Conservation (phyloP, 768 basidiomycete species). For the Thelephora aurantiotincta region DNA sequence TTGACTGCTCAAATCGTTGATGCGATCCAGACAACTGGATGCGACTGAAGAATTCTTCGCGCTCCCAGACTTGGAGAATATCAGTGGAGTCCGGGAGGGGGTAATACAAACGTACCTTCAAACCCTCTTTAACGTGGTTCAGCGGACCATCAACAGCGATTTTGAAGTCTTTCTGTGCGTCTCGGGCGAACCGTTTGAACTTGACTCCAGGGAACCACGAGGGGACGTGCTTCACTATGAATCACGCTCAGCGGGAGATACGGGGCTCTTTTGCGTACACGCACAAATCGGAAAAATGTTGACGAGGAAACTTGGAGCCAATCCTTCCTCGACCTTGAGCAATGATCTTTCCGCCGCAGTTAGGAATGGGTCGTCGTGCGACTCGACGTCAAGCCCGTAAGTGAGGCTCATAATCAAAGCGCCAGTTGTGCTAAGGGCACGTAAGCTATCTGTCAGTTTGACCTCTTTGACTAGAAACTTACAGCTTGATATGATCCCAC, state of each 20-base stretch:
- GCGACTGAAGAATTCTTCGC: too few species aligned
- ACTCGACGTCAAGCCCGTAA: slow-evolving; percentile 9
- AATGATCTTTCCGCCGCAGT: slow-evolving; percentile 6
- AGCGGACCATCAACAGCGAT: slow-evolving; percentile 5
- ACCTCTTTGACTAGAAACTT: not conserved
- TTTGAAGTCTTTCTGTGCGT: not conserved
- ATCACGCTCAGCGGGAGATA: not conserved
- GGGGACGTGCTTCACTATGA: slow-evolving; percentile 10
- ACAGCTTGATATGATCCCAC: slow-evolving; percentile 8
- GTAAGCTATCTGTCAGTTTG: not conserved
- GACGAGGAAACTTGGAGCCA: slow-evolving; percentile 20
- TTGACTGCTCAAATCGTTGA: too few species aligned
- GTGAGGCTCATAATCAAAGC: slow-evolving; percentile 8
- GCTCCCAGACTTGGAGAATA: too few species aligned
- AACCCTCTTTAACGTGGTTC: slow-evolving; percentile 2
- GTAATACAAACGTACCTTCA: too few species aligned
- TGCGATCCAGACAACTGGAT: too few species aligned
- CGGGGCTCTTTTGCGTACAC: not conserved
- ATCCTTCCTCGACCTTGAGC: not conserved
- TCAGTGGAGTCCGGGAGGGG: too few species aligned
- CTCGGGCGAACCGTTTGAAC: slow-evolving; percentile 7
- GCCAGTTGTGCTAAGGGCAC: slow-evolving; percentile 4
- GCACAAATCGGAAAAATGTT: slow-evolving; percentile 14
- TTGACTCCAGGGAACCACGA: slow-evolving; percentile 11
- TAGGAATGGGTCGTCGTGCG: slow-evolving; percentile 7